These are phyloP conservation scores for Austroboletus novae-zelandiae DNA, from an alignment of 1,284 basidiomycete species.

Conservation along the genomic window DNA sequence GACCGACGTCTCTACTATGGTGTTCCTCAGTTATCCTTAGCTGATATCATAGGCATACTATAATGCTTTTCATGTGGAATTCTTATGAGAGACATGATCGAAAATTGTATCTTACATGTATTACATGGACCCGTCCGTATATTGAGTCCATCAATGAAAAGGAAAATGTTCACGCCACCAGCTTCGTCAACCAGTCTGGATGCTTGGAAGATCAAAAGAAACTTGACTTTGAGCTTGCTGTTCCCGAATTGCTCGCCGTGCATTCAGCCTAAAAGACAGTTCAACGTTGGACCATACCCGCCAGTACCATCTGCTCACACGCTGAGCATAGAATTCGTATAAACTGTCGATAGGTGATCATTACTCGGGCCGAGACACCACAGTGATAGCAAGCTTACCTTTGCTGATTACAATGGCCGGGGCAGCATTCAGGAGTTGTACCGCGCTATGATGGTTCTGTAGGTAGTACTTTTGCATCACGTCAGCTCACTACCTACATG, in stretches of 20 bases:
- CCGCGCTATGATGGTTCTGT: background rate
- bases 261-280: conserved; percentile 11
- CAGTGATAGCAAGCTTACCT: background rate
- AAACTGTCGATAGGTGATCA: conserved; percentile 12
- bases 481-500: background rate
- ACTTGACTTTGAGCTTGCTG: conserved; percentile 1
- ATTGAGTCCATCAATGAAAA: too few relatives aligned
- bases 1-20: too few relatives aligned
- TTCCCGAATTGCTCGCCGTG: conserved; percentile 14
- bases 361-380: background rate
- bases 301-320: conserved; percentile 12
- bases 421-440: background rate
- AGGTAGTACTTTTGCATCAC: background rate
- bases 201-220: conserved; percentile 12
- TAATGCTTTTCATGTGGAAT: too few relatives aligned
- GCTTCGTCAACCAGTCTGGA: conserved; percentile 7
- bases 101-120: too few relatives aligned
- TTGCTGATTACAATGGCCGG: background rate
- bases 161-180: background rate
- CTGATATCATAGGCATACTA: too few relatives aligned
- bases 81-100: too few relatives aligned
- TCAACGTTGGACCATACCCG: too few relatives aligned
- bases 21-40: too few relatives aligned
- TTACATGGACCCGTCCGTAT: too few relatives aligned
- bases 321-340: conserved; percentile 25